Conservation (phyloP, 257 asterid genomes). For the Lycium barbarum region DNA sequence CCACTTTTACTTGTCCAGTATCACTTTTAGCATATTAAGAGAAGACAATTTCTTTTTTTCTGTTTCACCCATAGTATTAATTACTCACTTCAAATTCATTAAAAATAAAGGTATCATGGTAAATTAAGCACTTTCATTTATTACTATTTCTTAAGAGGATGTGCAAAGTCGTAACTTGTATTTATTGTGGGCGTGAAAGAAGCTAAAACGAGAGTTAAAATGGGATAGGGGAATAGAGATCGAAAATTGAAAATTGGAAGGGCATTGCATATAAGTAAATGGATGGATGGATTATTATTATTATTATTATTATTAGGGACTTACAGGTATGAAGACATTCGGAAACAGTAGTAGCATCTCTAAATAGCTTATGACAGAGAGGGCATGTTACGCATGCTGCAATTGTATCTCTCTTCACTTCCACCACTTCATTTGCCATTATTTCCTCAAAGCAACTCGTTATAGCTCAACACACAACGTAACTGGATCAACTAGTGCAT, state of each 20-base stretch:
- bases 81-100: too few species aligned
- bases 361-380: constrained; percentile 80
- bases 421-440: constrained; percentile 77
- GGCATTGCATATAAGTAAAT: background rate
- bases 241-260: background rate
- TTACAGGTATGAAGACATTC: constrained; percentile 98
- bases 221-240: background rate
- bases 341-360: constrained; percentile 91
- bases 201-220: too few species aligned
- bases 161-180: too few species aligned
- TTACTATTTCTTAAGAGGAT: too few species aligned
- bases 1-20: too few species aligned
- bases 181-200: too few species aligned
- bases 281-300: too few species aligned
- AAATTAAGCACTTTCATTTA: too few species aligned
- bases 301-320: constrained; percentile 35
- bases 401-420: constrained; percentile 72
- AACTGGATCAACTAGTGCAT: constrained; percentile 29
- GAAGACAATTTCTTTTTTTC: too few species aligned
- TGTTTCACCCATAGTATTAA: too few species aligned
- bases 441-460: background rate
- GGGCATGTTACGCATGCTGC: constrained; percentile 99
- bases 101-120: too few species aligned
- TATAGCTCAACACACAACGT: constrained; percentile 22
- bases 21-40: too few species aligned